Evolutionary conservation across 345 rosid genomes (phyloP).

Genomic region (Brassica nigra): DNA sequence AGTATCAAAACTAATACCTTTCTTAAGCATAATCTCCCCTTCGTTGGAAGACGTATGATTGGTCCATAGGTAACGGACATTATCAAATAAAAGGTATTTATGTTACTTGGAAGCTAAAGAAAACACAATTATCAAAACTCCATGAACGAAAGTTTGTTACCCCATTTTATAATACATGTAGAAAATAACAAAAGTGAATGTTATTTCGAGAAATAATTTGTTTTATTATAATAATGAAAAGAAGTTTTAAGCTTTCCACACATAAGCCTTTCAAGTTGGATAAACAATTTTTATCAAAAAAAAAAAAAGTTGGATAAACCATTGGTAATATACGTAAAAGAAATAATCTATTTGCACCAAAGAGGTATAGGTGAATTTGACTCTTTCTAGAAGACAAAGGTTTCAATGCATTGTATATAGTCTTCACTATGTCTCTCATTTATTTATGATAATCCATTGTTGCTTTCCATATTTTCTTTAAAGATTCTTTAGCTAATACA

Average conservation of each 20-base stretch:
- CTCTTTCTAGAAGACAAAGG: neutral
- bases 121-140: neutral
- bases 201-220: neutral
- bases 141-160: neutral
- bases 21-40: slow-evolving; percentile 31
- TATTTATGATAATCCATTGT: neutral
- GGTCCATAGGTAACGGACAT: slow-evolving; percentile 35
- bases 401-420: neutral
- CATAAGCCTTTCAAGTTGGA: neutral
- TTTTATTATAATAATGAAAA: neutral
- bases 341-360: neutral
- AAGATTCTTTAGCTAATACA: neutral
- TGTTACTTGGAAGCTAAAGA: slow-evolving; percentile 15
- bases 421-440: neutral
- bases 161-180: neutral
- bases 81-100: neutral
- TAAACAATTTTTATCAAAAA: neutral
- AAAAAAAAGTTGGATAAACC: neutral
- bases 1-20: slow-evolving; percentile 32
- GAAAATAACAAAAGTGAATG: neutral
- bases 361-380: neutral
- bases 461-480: neutral
- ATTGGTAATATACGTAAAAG: neutral
- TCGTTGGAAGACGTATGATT: slow-evolving; percentile 31
- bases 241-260: neutral